Base-by-base conservation (phyloP, 306 rosid species). In the Prinsepia uniflora region DNA sequence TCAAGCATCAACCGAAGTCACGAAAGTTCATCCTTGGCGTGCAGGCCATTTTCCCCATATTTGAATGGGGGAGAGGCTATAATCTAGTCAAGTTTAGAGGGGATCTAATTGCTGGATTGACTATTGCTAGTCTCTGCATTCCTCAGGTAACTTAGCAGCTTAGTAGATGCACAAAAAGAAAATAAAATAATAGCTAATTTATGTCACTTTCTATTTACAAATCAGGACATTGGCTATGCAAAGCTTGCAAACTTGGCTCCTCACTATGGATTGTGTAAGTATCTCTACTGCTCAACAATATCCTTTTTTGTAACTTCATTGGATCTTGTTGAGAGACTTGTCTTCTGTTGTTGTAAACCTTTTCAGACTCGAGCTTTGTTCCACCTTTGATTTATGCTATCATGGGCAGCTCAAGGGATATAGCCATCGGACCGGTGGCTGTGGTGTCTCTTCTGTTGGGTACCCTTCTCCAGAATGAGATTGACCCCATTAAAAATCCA, bases 321-420 rank as follows among this genome's bases (percentile, higher is more conserved):
- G 55, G 53, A 68, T 66, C 46, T 69, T 84, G 70, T 67, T 36
- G 50, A 77, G 75, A 81, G 65, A 66, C 60, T 43, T 36, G 34
- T 78, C 54, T 43, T 58, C 15, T 70, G 61, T 20, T 76, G 52
- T 68, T 60, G 20, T 61, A 59, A 49, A 48, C 42, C 46, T 75
- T 79, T 68, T 43, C 86, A 90, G 97, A 94, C 62, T 90, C 98
- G 7, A 94, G 98, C 78, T 94, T 94, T 74, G 97, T 90, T 72
- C 98, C 98, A 30, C 98, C 98, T 17, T 64, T 94, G 83, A 84
- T 94, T 72, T 94, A 94, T 81, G 95, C 98, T 55, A 68, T 75
- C 77, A 90, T 94, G 98, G 98, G 97, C 55, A 94, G 98, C 82
- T 94, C 98, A 53, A 90, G 97, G 62, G 98, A 93, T 74, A 93